Percentiles rank a stretch among this genome's conserved stretches.
Conservation (phyloP, 192 early-diverging fungal genomes). For the Coemansia sp. region DNA sequence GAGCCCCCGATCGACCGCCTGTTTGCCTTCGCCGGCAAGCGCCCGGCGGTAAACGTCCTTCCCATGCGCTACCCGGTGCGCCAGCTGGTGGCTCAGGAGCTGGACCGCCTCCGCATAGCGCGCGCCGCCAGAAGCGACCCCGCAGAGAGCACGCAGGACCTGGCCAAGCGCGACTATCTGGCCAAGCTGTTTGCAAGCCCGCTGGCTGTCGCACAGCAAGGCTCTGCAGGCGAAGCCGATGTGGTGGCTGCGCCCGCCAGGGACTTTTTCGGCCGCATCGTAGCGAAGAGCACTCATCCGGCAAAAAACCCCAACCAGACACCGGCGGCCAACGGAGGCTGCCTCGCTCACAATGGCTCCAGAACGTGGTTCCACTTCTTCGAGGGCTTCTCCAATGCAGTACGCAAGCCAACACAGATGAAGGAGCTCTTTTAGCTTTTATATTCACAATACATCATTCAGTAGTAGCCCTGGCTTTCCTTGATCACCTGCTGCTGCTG, state of each 20-base stretch:
- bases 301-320: background rate
- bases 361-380: conserved; percentile 72
- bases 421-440: conserved; percentile 57
- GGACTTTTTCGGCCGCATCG: conserved; percentile 81
- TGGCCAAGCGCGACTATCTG: conserved; percentile 28
- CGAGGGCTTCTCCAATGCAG: conserved; percentile 91
- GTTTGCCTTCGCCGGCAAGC: conserved; percentile 18
- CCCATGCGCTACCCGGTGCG: conserved; percentile 72
- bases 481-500: conserved; percentile 67
- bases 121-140: background rate
- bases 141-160: conserved; percentile 10
- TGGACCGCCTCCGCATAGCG: conserved; percentile 34
- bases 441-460: background rate
- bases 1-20: conserved; percentile 73
- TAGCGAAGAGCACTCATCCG: conserved; percentile 10
- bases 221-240: background rate
- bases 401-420: conserved; percentile 71
- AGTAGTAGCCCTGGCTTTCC: conserved; percentile 58
- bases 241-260: background rate
- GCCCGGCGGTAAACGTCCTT: conserved; percentile 31
- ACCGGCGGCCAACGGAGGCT: conserved; percentile 11
- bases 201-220: conserved; percentile 5
- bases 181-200: conserved; percentile 36
- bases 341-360: background rate
- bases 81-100: conserved; percentile 80